Evolutionary conservation across 2,329 filamentous ascomycete species (phyloP).

Genomic region (Cadophora sp.): DNA sequence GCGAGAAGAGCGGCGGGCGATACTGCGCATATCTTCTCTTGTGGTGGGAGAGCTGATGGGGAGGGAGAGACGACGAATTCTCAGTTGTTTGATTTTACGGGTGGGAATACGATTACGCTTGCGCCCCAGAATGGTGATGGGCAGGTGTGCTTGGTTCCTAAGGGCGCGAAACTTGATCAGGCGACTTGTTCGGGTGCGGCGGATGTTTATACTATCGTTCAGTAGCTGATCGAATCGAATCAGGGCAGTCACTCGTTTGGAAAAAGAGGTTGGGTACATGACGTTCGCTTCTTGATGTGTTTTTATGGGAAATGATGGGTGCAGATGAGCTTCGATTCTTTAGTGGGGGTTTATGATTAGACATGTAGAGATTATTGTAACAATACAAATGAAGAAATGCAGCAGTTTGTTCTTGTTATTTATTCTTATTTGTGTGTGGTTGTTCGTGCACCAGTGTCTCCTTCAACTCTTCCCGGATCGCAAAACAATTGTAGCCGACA

Average conservation of each 20-base stretch:
- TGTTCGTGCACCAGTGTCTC: no score
- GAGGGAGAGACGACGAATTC: constrained; percentile 48
- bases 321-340: constrained; percentile 19
- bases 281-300: constrained; percentile 9
- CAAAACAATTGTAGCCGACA: no score
- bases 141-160: constrained; percentile 51
- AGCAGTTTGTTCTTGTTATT: background rate
- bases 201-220: constrained; percentile 18
- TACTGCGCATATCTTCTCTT: constrained; percentile 63
- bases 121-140: constrained; percentile 53
- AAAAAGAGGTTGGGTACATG: background rate
- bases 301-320: constrained; percentile 4
- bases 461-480: no score
- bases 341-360: background rate
- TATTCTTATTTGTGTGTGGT: no score
- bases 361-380: background rate
- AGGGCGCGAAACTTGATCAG: constrained; percentile 36
- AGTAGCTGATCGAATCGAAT: background rate
- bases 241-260: background rate
- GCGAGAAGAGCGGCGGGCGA: constrained; percentile 56
- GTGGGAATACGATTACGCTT: constrained; percentile 50
- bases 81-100: constrained; percentile 57
- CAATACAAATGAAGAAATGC: background rate
- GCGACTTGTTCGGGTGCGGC: constrained; percentile 29
- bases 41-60: constrained; percentile 63